These are phyloP conservation scores for Pseudocercospora fuligena DNA, from an alignment of 2,329 filamentous ascomycete genomes.

Conservation along the genomic window DNA sequence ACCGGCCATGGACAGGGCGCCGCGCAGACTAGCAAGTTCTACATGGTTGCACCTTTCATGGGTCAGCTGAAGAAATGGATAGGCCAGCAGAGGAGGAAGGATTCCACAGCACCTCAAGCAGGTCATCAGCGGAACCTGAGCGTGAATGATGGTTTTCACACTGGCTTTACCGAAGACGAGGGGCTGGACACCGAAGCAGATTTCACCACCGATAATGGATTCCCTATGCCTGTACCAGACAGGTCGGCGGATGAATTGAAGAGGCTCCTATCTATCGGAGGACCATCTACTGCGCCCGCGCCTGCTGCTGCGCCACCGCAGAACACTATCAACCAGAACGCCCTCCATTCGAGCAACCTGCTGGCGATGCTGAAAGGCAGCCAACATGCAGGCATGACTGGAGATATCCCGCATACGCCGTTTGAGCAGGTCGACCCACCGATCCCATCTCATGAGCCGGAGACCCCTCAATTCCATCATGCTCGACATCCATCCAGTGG, in stretches of 20 bases:
- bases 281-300: constrained; percentile 23
- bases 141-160: constrained; percentile 20
- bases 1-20: constrained; percentile 63
- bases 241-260: constrained; percentile 53
- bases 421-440: constrained; percentile 56
- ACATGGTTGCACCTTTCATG: constrained; percentile 96
- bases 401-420: constrained; percentile 46
- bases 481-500: constrained; percentile 50
- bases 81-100: constrained; percentile 77
- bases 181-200: constrained; percentile 25
- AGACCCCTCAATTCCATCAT: constrained; percentile 61
- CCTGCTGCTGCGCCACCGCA: constrained; percentile 37
- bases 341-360: constrained; percentile 51
- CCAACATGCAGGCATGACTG: constrained; percentile 29
- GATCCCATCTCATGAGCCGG: constrained; percentile 57
- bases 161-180: constrained; percentile 29
- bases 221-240: constrained; percentile 16
- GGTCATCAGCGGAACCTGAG: constrained; percentile 24
- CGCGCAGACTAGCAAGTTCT: constrained; percentile 83
- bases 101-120: constrained; percentile 40
- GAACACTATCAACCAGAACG: constrained; percentile 42
- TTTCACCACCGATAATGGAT: constrained; percentile 19
- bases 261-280: constrained; percentile 51
- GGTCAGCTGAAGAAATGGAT: constrained; percentile 89
- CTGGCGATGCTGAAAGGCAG: constrained; percentile 59